Evolutionary conservation across 805 yeast species (phyloP), one percentile per base, ranked within the genome.

Genomic region (Candida insectalens): DNA sequence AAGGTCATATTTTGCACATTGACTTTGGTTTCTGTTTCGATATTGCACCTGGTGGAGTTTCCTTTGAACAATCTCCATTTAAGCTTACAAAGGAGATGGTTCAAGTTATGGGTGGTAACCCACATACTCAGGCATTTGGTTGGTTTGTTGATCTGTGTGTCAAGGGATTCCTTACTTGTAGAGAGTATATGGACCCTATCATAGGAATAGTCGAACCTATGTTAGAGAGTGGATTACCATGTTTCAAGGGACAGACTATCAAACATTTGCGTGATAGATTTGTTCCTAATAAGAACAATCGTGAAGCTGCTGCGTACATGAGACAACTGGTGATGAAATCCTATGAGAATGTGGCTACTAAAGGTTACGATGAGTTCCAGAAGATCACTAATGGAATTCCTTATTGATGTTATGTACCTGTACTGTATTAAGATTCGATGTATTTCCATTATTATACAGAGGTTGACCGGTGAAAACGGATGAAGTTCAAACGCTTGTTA

Each of bases 11-110:
- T 40, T 63, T 94, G 41, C 99, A 92, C 58, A 84, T 94, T 57
- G 99, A 92, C 61, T 92, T 92, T 62, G 99, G 99, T 3, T 92
- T 92, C 69, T 88, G 96, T 49, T 94, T 92, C 55, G 99, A 92
- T 61, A 92, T 92, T 56, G 96, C 84, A 22, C 99, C 99, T 7
- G 99, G 99, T 44, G 98, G 98, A 23, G 96, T 92, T 32, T 84
- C 79, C 50, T 94, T 92, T 53, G 99, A 92, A 50, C 95, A 85
- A n/a, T 95, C 95, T 1, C 97, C 98, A 9, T 92, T 92, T 67
- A 92, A 92, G 54, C 70, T 92, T 43, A 92, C 98, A 3, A 83
- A 80, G 47, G 99, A 92, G 51, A 92, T 94, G 98, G 82, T 92
- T 4, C 71, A 75, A 53, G 96, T 92, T 1, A 75, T 92, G 79